Percentiles rank a stretch among this genome's conserved stretches.
phyloP scores from a whole-genome alignment of 768 basidiomycete species.

The Rhizopogon vesiculosus region DNA sequence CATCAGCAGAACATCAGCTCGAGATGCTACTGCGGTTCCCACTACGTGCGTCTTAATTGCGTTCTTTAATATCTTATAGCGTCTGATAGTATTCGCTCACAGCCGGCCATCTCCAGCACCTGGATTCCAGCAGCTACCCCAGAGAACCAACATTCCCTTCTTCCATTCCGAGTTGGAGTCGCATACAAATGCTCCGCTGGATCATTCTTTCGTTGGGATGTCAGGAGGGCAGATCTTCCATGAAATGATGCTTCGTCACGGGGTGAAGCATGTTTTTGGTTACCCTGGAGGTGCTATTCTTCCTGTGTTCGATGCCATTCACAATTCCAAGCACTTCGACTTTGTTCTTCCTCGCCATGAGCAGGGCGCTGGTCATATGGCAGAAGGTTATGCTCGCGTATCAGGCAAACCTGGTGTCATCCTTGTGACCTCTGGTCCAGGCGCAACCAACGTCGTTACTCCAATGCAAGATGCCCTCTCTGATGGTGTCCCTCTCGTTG shows the following conservation, averaged over 20 bases:
- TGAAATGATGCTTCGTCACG: slow-evolving; percentile 98
- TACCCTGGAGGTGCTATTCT: slow-evolving; percentile 98
- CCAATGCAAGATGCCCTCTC: slow-evolving; percentile 97
- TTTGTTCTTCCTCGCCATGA: slow-evolving; percentile 96
- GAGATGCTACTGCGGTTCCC: slow-evolving; percentile 58
- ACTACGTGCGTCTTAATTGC: slow-evolving; percentile 41
- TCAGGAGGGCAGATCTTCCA: slow-evolving; percentile 98
- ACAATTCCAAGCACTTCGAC: slow-evolving; percentile 91
- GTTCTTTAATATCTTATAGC: slow-evolving; percentile 1
- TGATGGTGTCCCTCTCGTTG: slow-evolving; percentile 91
- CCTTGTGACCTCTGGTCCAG: slow-evolving; percentile 96
- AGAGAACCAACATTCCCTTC: slow-evolving; percentile 31
- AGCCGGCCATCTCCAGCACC: slow-evolving; percentile 64
- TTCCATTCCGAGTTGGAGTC: slow-evolving; percentile 29
- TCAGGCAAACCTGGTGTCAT: slow-evolving; percentile 97
- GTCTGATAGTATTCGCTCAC: slow-evolving; percentile 6
- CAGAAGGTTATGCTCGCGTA: slow-evolving; percentile 96
- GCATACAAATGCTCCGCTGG: slow-evolving; percentile 48
- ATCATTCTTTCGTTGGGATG: slow-evolving; percentile 87
- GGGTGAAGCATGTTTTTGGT: slow-evolving; percentile 94
- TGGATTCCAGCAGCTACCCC: slow-evolving; percentile 45
- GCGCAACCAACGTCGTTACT: slow-evolving; percentile 96
- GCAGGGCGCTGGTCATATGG: slow-evolving; percentile 99
- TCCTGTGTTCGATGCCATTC: slow-evolving; percentile 99
- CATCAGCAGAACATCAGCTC: slow-evolving; percentile 63